These are phyloP conservation scores for Atractiella rhizophila DNA, from an alignment of 768 basidiomycete genomes.

Conservation along the genomic window DNA sequence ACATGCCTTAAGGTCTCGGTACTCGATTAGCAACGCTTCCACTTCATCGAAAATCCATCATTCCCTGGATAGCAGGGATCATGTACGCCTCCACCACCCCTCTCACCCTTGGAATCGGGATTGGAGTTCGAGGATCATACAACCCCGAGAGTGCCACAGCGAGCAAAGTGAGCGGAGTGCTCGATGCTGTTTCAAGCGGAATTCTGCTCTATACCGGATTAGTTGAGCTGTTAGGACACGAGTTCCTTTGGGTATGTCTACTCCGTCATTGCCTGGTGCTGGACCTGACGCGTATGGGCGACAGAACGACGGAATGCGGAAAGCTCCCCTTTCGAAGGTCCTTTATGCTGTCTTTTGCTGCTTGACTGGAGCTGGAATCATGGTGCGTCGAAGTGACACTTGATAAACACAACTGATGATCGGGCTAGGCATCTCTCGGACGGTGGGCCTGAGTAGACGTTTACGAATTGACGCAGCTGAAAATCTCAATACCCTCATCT, in stretches of 20 bases:
- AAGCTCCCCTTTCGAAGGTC: slow-evolving; percentile 2
- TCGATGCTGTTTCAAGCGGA: slow-evolving; percentile 65
- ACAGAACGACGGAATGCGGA: slow-evolving; percentile 3
- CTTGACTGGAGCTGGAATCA: slow-evolving; percentile 8
- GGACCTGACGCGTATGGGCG: not conserved
- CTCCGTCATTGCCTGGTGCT: not conserved
- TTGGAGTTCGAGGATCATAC: slow-evolving; percentile 34
- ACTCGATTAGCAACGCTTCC: slow-evolving; percentile 57
- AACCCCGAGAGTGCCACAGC: slow-evolving; percentile 54
- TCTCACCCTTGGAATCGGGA: slow-evolving; percentile 51
- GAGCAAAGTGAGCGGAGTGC: slow-evolving; percentile 52
- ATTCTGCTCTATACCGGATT: slow-evolving; percentile 69
- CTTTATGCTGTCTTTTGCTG: not conserved
- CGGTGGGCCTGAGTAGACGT: no score
- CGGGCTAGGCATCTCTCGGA: no score
- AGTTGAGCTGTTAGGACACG: slow-evolving; percentile 77
- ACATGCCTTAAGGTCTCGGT: no score
- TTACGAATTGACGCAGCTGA: no score
- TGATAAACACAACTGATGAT: no score
- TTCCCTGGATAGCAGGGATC: slow-evolving; percentile 36
- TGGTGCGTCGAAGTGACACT: no score
- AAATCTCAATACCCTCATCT: no score
- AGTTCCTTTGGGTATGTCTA: slow-evolving; percentile 56
- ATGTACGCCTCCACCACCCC: slow-evolving; percentile 60
- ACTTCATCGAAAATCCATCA: slow-evolving; percentile 17